Evolutionary conservation across 2,329 filamentous ascomycete species (phyloP), one percentile per base, ranked within the genome.

Genomic region (Septoria linicola): DNA sequence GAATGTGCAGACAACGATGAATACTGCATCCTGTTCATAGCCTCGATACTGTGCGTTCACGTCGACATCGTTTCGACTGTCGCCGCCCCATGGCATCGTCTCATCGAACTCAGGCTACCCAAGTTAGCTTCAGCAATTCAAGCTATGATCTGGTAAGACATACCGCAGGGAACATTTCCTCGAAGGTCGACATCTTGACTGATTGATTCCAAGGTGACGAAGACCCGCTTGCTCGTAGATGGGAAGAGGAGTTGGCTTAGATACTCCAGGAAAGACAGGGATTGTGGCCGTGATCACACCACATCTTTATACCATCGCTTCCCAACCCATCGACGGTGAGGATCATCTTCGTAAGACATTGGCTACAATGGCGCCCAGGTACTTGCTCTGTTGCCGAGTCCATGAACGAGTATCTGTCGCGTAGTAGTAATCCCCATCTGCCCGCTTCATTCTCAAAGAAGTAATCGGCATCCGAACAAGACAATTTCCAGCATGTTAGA

Each of bases 21-120:
- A 85, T 32, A 76, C 75, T 65, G 84, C 83, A 61, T 85, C 76
- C 68, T 74, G 82, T 64, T 84, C 81, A 46, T 76, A 70, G 8
- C 81, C 81, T 20, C 66, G 68, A 64, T 81, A 85, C 61, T 81
- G 80, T 68, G 59, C 75, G 63, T 85, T 81, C 57, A 81, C 76
- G 62, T 83, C 75, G n/a, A 79, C 72, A 31, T 72, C 72, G 30
- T 72, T 62, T 7, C 75, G 43, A 2, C 78, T 73, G 59, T 83
- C 72, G 47, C 80, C 80, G 30, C 81, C 80, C 55, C 76, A 74
- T 20, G 80, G 79, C 46, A 69, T 61, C 31, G 68, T 58, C 20
- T 67, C 59, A 54, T 75, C 61, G 56, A 65, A 76, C 47, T 68
- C 70, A 10, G 73, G 73, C 51, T 52, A 40, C 3, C 7, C 2